Conservation (phyloP, 192 early-diverging fungal genomes). For the Polychytrium aggregatum region DNA sequence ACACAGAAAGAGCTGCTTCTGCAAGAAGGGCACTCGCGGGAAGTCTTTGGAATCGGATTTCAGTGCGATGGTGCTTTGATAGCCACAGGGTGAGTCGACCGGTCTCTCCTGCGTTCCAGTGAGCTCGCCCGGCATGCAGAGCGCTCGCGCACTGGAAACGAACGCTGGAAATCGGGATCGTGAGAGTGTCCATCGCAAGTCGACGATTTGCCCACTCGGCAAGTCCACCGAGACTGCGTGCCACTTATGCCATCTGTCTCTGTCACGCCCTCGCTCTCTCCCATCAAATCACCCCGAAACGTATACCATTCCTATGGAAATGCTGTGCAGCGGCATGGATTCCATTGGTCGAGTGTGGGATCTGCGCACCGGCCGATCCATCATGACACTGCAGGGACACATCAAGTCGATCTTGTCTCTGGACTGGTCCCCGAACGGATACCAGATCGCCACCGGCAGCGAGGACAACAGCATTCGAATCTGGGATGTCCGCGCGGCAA, state of each 20-base stretch:
- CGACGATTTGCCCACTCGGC: too few relatives aligned
- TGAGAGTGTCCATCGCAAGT: too few relatives aligned
- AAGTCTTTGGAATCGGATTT: constrained; percentile 86
- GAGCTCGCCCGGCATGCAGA: too few relatives aligned
- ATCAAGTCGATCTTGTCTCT: constrained; percentile 77
- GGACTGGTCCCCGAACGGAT: constrained; percentile 88
- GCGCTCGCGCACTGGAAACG: too few relatives aligned
- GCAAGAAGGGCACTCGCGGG: constrained; percentile 90
- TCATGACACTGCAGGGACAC: constrained; percentile 83
- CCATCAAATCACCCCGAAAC: background rate
- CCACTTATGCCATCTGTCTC: background rate
- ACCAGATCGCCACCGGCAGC: constrained; percentile 81
- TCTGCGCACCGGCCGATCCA: constrained; percentile 76
- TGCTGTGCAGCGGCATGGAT: constrained; percentile 62
- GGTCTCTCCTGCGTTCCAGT: constrained; percentile 3
- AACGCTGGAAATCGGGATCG: too few relatives aligned
- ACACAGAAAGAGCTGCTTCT: constrained; percentile 63
- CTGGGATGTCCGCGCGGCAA: constrained; percentile 79
- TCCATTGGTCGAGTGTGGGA: constrained; percentile 94
- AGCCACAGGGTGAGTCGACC: constrained; percentile 61
- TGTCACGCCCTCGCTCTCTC: background rate
- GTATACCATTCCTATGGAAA: too few relatives aligned
- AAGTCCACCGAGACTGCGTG: too few relatives aligned
- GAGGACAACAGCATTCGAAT: constrained; percentile 86
- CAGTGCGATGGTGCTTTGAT: constrained; percentile 84